A percentile compares a stretch with the other conserved stretches of the same genome.
Conservation (phyloP, 768 basidiomycete genomes). For the Auricularia sp. region DNA sequence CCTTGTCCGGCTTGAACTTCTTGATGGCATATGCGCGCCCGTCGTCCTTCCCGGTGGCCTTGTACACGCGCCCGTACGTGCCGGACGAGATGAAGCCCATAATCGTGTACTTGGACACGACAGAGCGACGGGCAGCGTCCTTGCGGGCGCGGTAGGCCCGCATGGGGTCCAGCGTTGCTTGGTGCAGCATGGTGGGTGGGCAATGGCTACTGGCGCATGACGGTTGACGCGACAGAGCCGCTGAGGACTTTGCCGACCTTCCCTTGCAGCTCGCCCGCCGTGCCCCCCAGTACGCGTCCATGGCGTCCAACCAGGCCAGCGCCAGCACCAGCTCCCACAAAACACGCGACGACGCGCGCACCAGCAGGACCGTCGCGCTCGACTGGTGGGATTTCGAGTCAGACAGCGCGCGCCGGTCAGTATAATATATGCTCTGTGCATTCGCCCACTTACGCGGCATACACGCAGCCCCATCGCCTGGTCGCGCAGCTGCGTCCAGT, state of each 20-base stretch:
- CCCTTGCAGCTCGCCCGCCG: too few species aligned
- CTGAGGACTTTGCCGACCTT: too few species aligned
- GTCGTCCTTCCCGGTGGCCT: constrained; percentile 69
- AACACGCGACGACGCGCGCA: too few species aligned
- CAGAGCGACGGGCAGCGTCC: constrained; percentile 54
- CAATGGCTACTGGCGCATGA: background rate
- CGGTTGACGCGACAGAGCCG: too few species aligned
- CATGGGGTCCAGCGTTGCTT: constrained; percentile 55
- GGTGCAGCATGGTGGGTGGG: background rate
- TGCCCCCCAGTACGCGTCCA: too few species aligned
- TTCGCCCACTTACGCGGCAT: too few species aligned
- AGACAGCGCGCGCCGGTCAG: background rate
- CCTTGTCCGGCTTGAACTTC: constrained; percentile 99
- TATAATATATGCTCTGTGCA: too few species aligned
- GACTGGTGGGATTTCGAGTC: background rate
- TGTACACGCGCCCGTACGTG: constrained; percentile 98
- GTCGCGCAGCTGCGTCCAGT: background rate
- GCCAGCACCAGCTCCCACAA: too few species aligned
- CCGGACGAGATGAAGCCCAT: constrained; percentile 97
- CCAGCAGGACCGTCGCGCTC: background rate
- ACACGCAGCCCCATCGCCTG: background rate
- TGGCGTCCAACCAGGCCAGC: too few species aligned
- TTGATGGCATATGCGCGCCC: constrained; percentile 86
- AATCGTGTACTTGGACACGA: constrained; percentile 78
- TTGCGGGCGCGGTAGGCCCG: constrained; percentile 70